Base-by-base conservation (phyloP, 1,284 basidiomycete species). In the Ceraceosorus bombacis region DNA sequence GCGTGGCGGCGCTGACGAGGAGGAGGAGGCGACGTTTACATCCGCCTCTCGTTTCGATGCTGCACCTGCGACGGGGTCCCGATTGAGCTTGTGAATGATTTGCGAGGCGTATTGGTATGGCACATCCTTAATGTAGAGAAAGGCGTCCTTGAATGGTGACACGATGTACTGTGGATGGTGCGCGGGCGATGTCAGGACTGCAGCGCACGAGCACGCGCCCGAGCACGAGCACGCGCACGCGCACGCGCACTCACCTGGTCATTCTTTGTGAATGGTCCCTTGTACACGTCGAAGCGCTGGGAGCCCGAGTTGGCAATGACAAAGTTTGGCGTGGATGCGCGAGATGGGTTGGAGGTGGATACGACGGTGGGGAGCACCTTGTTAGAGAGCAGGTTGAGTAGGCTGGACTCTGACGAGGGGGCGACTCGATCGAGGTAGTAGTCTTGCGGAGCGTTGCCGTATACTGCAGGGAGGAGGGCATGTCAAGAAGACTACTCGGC, bases 291-390 rank as follows among this genome's bases (percentile, higher is more conserved):
- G 55, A 74, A 74, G 38, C 74, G 67, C 57, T 75, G 73, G 17
- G 66, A 68, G 9, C 74, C 74, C 39, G 69, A 70, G 64, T 77
- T 77, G 63, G 74, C 68, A 6, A 77, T 58, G 50, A 77, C 60
- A 43, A 77, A 54, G 41, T 66, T 73, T 50, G 72, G 65, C 17
- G 49, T 58, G 41, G 60, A 55, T 40, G 27, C 41, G 10, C 72
- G 64, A 9, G 59, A 49, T 40, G 64, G 64, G 52, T 73, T 68
- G 9, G 67, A 62, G 1, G 73, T 68, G 9, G 71, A 64, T 17
- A 77, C 70, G n/a, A 77, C 63, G 13, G 69, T 69, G 13, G 74
- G 74, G 41, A 77, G 58, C 41, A 77, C 68, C 13, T 65, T 57
- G 41, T 71, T 61, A 3, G 60, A 54, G 8, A 77, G 58, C 13